Percentiles rank a stretch among this genome's conserved stretches.
phyloP scores from a whole-genome alignment of 352 stramenopile species.

The Pythium brachiatum region DNA sequence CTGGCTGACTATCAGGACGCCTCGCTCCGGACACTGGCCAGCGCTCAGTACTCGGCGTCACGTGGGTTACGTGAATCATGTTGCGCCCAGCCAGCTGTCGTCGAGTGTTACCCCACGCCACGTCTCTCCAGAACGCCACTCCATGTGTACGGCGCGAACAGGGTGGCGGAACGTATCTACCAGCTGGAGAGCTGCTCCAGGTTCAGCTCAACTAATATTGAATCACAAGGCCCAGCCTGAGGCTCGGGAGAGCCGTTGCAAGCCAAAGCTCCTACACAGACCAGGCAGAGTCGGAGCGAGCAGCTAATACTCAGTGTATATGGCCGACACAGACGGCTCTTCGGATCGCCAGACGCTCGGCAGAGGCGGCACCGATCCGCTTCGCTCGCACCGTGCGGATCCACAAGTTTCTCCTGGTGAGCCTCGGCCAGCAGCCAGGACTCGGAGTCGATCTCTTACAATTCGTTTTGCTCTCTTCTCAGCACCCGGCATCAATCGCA shows the following conservation, averaged over 20 bases:
- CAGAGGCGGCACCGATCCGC: neutral
- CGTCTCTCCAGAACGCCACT: neutral
- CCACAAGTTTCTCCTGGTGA: constrained; percentile 3
- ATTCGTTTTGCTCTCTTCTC: constrained; percentile 31
- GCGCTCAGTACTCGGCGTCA: neutral
- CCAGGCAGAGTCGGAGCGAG: constrained; percentile 10
- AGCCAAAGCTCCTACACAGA: constrained; percentile 3
- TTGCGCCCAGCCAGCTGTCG: neutral
- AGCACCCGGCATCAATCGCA: constrained; percentile 12
- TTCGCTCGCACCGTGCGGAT: neutral
- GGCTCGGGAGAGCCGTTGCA: neutral
- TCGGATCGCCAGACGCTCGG: neutral
- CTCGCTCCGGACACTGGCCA: neutral
- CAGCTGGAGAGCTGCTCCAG: neutral
- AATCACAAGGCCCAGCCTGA: no score
- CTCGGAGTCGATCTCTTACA: constrained; percentile 11
- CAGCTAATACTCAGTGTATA: no score
- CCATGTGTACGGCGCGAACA: neutral
- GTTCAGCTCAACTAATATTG: no score
- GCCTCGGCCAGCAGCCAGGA: neutral
- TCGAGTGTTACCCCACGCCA: neutral
- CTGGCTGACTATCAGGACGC: neutral
- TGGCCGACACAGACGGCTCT: neutral
- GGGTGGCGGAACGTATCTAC: neutral
- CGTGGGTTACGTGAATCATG: constrained; percentile 1